Percentiles rank a stretch among this genome's conserved stretches.
Evolutionary conservation across 2,329 filamentous ascomycete genomes (phyloP).

Genomic region (Sporothrix inflata): DNA sequence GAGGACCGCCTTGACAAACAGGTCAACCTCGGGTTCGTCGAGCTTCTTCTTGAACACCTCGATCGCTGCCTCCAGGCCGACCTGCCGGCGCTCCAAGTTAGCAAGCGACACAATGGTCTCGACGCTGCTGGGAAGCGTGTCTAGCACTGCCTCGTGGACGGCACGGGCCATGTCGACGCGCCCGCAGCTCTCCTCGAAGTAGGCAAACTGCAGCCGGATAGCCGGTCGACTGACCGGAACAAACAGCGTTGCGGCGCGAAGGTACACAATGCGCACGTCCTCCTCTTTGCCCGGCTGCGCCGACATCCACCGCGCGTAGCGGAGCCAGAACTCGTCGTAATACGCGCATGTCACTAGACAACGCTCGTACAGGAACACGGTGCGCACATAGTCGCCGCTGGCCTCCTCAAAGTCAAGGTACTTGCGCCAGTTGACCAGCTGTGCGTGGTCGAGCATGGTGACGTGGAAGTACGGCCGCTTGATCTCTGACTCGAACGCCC

Average conservation of each 20-base stretch:
- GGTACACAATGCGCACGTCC: conserved; percentile 89
- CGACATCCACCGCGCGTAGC: conserved; percentile 95
- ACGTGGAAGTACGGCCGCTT: conserved; percentile 98
- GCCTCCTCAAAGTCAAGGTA: conserved; percentile 95
- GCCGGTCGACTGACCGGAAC: conserved; percentile 84
- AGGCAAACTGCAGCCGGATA: conserved; percentile 86
- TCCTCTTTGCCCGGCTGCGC: conserved; percentile 80
- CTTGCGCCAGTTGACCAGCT: conserved; percentile 89
- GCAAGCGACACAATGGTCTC: conserved; percentile 88
- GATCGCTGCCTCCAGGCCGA: conserved; percentile 81
- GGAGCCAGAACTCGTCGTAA: conserved; percentile 97
- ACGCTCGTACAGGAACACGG: conserved; percentile 86
- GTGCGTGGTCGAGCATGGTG: conserved; percentile 82
- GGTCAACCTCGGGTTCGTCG: conserved; percentile 69
- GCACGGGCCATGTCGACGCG: conserved; percentile 78
- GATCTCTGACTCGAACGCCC: conserved; percentile 92
- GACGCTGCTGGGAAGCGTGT: conserved; percentile 76
- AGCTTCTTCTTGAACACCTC: conserved; percentile 81
- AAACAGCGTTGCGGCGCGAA: conserved; percentile 81
- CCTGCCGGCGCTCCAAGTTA: conserved; percentile 81
- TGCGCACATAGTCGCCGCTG: conserved; percentile 75
- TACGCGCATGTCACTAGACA: conserved; percentile 91
- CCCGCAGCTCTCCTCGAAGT: conserved; percentile 86
- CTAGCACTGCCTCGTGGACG: conserved; percentile 80
- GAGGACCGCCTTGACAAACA: conserved; percentile 81